phyloP scores from a whole-genome alignment of 2,329 filamentous ascomycete species.

The Claviceps sorghi region DNA sequence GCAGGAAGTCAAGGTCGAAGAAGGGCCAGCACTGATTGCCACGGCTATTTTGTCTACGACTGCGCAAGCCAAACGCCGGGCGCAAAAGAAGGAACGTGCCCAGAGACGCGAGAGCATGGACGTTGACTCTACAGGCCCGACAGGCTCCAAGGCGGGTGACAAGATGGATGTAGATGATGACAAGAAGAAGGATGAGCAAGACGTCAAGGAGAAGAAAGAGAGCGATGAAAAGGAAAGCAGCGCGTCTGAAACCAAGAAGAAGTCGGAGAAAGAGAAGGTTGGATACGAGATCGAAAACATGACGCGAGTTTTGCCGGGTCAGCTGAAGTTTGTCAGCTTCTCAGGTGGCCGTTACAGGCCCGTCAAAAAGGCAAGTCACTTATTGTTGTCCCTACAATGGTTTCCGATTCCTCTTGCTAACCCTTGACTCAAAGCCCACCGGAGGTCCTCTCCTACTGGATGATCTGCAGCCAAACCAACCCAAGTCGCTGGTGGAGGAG shows the following conservation, averaged over 20 bases:
- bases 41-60: slow-evolving; percentile 94
- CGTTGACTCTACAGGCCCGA: slow-evolving; percentile 60
- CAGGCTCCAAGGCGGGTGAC: slow-evolving; percentile 48
- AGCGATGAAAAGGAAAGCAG: slow-evolving; percentile 26
- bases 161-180: slow-evolving; percentile 82
- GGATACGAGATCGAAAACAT: slow-evolving; percentile 96
- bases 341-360: slow-evolving; percentile 81
- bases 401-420: background rate
- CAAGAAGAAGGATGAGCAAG: slow-evolving; percentile 35
- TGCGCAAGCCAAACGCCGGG: slow-evolving; percentile 87
- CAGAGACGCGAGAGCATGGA: slow-evolving; percentile 92
- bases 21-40: slow-evolving; percentile 84
- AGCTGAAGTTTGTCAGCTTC: slow-evolving; percentile 94
- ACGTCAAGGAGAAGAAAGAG: slow-evolving; percentile 41
- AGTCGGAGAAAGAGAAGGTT: slow-evolving; percentile 87
- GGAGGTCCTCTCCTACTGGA: slow-evolving; percentile 85
- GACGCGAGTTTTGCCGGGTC: slow-evolving; percentile 79
- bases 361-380: slow-evolving; percentile 57
- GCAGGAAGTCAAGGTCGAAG: slow-evolving; percentile 86
- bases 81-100: slow-evolving; percentile 85
- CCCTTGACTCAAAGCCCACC: slow-evolving; percentile 71
- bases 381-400: background rate
- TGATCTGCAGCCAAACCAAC: slow-evolving; percentile 65
- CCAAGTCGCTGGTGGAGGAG: slow-evolving; percentile 73
- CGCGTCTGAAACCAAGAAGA: slow-evolving; percentile 60